phyloP scores from a whole-genome alignment of 805 yeast genomes.

The Torulaspora indica region DNA sequence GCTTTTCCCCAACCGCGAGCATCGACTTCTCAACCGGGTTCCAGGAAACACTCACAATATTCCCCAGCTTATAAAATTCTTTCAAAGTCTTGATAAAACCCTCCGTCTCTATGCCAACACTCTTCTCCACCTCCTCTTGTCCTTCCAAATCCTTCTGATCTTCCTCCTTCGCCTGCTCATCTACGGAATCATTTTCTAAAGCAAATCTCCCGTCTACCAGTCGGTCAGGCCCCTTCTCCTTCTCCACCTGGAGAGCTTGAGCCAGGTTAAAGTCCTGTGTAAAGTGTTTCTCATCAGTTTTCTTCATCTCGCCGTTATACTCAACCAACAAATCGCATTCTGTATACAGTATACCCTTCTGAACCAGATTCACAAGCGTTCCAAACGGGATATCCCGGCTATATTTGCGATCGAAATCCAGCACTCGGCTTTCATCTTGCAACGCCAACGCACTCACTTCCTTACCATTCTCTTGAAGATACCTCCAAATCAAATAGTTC shows the following conservation, averaged over 20 bases:
- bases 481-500: constrained; percentile 89
- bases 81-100: constrained; percentile 36
- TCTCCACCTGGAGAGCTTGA: constrained; percentile 48
- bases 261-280: constrained; percentile 46
- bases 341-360: constrained; percentile 77
- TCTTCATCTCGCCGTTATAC: constrained; percentile 32
- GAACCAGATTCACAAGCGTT: constrained; percentile 72
- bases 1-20: constrained; percentile 52
- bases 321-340: constrained; percentile 58
- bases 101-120: constrained; percentile 14
- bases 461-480: constrained; percentile 76
- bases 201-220: constrained; percentile 35
- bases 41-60: constrained; percentile 51
- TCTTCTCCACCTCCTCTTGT: not conserved
- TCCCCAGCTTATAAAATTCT: constrained; percentile 39
- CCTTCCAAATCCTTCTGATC: constrained; percentile 4
- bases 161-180: constrained; percentile 7
- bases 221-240: constrained; percentile 32
- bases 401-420: constrained; percentile 49
- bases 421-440: constrained; percentile 65
- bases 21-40: constrained; percentile 45
- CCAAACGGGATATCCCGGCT: constrained; percentile 65
- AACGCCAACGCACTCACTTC: constrained; percentile 77
- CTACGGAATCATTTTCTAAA: constrained; percentile 17
- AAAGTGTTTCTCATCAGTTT: constrained; percentile 24